These are phyloP conservation scores for Arxiozyma slooffiae DNA, from an alignment of 1,139 yeast species.

Conservation along the genomic window DNA sequence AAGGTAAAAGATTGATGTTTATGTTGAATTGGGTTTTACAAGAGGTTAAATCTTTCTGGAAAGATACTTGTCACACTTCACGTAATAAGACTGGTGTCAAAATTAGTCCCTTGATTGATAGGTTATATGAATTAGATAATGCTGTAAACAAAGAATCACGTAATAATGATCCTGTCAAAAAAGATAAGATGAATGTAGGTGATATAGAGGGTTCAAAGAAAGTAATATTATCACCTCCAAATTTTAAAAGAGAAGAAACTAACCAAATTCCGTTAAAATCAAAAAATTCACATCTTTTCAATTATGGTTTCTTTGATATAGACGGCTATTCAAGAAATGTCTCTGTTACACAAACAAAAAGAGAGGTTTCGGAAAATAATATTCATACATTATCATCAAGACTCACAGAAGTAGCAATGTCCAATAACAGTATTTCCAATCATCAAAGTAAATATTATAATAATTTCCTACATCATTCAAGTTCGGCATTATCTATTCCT, in stretches of 20 bases:
- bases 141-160: slow-evolving; percentile 12
- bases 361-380: slow-evolving; percentile 3
- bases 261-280: slow-evolving; percentile 14
- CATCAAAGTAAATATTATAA: neutral
- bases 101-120: slow-evolving; percentile 30
- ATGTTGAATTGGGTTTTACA: slow-evolving; percentile 53
- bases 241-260: neutral
- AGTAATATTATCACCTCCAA: neutral
- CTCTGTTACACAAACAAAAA: slow-evolving; percentile 14
- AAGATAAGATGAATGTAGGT: neutral
- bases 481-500: slow-evolving; percentile 17
- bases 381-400: slow-evolving; percentile 13
- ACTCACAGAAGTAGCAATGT: slow-evolving; percentile 14
- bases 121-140: slow-evolving; percentile 27
- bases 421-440: neutral
- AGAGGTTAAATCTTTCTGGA: slow-evolving; percentile 43
- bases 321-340: slow-evolving; percentile 37
- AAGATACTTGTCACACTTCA: slow-evolving; percentile 32
- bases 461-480: slow-evolving; percentile 11
- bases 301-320: slow-evolving; percentile 68
- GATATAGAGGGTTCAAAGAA: neutral
- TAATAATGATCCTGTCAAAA: neutral
- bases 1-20: slow-evolving; percentile 56
- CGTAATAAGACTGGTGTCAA: slow-evolving; percentile 31
- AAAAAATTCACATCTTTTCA: slow-evolving; percentile 32